Base-by-base conservation (phyloP, 2,329 filamentous ascomycete genomes). In the Fusarium poae region DNA sequence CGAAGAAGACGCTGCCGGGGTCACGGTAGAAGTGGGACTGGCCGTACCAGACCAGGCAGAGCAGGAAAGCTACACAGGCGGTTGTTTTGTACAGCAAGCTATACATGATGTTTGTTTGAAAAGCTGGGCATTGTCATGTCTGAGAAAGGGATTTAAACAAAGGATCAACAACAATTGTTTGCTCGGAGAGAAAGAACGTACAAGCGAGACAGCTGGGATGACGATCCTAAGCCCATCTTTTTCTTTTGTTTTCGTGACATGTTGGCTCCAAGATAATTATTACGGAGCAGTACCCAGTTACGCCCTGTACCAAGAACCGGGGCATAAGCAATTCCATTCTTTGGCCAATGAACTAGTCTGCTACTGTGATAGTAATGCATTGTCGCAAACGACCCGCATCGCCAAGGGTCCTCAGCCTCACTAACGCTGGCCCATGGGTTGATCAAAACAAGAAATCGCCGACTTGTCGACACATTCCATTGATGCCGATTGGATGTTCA, bases 1-100 rank as follows among this genome's bases (percentile, higher is more conserved):
- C 54, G 34, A 60, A 65, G 30, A 65, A 65, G n/a, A 54, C 42
- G 20, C 62, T 65, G 4, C 62, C 62, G 3, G 62, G 61, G 7
- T 65, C 62, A 23, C 62, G 61, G 5, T 65, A 65, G 18, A 65
- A 65, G 18, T 50, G 42, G 18, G 55, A 29, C 15, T 49, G 54
- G 1, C 60, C 61, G 20, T 60, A 60, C 46, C 48, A 60, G 29
- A 7, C 15, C 37, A 65, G 25, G 9, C 37, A 65, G 8, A 65
- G 25, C 9, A 65, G 15, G 3, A 65, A 9, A 10, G 46, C 23
- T 16, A 60, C 23, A 10, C 62, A 65, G 27, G 23, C 18, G 3
- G 32, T 32, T 0, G 37, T 16, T 23, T 65, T 65, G 7, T 45
- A 21, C 2, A 59, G 16, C 10, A 65, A 34, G 11, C 37, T 52